phyloP scores from a whole-genome alignment of 2,329 filamentous ascomycete species.

The Diaporthe sp. region DNA sequence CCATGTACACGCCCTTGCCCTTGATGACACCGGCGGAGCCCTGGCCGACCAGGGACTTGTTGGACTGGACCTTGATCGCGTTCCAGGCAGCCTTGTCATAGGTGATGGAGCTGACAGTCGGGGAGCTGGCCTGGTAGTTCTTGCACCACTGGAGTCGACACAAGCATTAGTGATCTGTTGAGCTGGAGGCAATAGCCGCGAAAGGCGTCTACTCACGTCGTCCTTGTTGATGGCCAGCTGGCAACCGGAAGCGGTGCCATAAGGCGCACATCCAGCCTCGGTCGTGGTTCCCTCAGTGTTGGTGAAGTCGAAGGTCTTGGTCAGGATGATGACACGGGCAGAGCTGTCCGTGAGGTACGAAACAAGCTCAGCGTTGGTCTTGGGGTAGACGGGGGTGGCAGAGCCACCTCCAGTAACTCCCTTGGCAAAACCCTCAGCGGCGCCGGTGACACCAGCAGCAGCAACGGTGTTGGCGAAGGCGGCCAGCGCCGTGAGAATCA shows the following conservation, averaged over 20 bases:
- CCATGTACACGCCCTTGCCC: conserved; percentile 69
- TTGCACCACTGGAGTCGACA: conserved; percentile 61
- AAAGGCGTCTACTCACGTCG: conserved; percentile 44
- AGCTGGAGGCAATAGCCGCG: not conserved
- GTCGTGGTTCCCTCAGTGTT: conserved; percentile 67
- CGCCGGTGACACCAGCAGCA: conserved; percentile 46
- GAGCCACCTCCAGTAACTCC: conserved; percentile 73
- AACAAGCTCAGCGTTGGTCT: conserved; percentile 68
- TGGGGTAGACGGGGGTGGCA: conserved; percentile 67
- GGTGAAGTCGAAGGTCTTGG: conserved; percentile 69
- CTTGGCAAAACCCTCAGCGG: conserved; percentile 59
- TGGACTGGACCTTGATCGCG: conserved; percentile 66
- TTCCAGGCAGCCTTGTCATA: conserved; percentile 66
- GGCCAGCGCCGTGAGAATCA: conserved; percentile 23
- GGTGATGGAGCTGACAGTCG: conserved; percentile 56
- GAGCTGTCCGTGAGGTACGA: conserved; percentile 69
- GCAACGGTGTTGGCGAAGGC: conserved; percentile 22
- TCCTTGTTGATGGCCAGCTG: conserved; percentile 74
- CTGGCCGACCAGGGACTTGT: conserved; percentile 71
- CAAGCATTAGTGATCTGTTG: not conserved
- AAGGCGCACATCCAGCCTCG: conserved; percentile 69
- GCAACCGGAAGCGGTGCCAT: conserved; percentile 65
- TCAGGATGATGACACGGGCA: conserved; percentile 70
- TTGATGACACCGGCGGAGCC: conserved; percentile 68
- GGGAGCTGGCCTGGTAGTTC: conserved; percentile 68